phyloP scores from a whole-genome alignment of 257 asterid genomes.

The Gardenia jasminoides region DNA sequence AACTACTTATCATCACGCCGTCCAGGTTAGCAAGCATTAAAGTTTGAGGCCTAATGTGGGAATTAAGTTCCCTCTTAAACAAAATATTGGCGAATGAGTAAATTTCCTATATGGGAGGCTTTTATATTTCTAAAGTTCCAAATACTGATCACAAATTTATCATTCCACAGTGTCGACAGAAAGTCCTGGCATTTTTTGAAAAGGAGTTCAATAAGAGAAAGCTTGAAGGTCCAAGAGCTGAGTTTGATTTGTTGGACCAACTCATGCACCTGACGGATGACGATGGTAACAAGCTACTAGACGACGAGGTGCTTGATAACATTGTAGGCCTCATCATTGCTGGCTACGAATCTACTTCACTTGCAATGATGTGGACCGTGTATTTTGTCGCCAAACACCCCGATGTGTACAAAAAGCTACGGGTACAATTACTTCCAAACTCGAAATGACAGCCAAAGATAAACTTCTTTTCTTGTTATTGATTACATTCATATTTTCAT shows the following conservation, averaged over 20 bases:
- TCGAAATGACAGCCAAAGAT: too few relatives aligned
- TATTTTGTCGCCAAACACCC: constrained; percentile 24
- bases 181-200: constrained; percentile 29
- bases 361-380: constrained; percentile 25
- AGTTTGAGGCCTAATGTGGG: too few relatives aligned
- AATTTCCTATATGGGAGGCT: too few relatives aligned
- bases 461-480: too few relatives aligned
- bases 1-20: too few relatives aligned
- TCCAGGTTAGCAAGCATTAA: too few relatives aligned
- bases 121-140: too few relatives aligned
- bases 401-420: constrained; percentile 9
- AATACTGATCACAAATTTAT: too few relatives aligned
- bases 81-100: too few relatives aligned
- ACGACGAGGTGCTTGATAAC: constrained; percentile 25
- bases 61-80: too few relatives aligned
- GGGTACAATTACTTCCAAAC: neutral
- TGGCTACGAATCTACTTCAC: constrained; percentile 27
- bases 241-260: constrained; percentile 17
- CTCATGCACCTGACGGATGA: constrained; percentile 19
- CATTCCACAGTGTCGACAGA: constrained; percentile 51
- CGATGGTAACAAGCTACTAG: constrained; percentile 20
- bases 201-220: constrained; percentile 50
- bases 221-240: neutral
- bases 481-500: too few relatives aligned
- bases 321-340: constrained; percentile 25